Evolutionary conservation across 2,329 filamentous ascomycete genomes (phyloP), one percentile per base, ranked within the genome.

Genomic region (Fonsecaea erecta): DNA sequence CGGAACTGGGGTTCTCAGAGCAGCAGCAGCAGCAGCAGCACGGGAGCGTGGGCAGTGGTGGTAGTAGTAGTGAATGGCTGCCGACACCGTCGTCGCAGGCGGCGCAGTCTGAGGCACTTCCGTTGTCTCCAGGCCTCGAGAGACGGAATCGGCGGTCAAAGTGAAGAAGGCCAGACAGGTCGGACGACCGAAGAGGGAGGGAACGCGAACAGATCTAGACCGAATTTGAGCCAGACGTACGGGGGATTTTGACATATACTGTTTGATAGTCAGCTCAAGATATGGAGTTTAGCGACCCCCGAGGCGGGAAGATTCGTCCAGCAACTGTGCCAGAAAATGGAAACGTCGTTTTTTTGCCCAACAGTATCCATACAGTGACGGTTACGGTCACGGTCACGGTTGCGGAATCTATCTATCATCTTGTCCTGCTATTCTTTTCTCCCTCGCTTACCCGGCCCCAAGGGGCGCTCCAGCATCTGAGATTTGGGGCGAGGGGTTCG

Each of bases 1-100:
- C 58, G 24, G 48, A 43, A 32, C 51, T 61, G 2, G 32, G 40
- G 9, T 46, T 61, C 51, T 54, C n/a, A n/a, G n/a, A 34, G 32
- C 34, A 54, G 24, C 43, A 35, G 37, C 43, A 48, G n/a, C 46
- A 34, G 32, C 34, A 54, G 24, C 43, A 35, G 37, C 43, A 48
- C 4, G 37, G 58, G 16, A 46, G 57, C 32, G 4, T 51, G 43
- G 35, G 11, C 21, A 30, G 43, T 16, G 43, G 18, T 24, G 21
- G 43, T 48, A 11, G 18, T 24, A 11, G 43, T 48, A 11, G 21
- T 24, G 18, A 5, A 24, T 48, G 43, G 43, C 43, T 48, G 21
- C 43, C 43, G 8, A 48, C 43, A 12, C 3, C 43, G 4, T n/a
- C 43, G 1, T 24, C 43, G 18, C 43, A 48, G 21, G 43, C 43